A percentile compares a stretch with the other conserved stretches of the same genome.
Evolutionary conservation across 2,329 filamentous ascomycete species (phyloP).

Genomic region (Trichoderma aggressivum): DNA sequence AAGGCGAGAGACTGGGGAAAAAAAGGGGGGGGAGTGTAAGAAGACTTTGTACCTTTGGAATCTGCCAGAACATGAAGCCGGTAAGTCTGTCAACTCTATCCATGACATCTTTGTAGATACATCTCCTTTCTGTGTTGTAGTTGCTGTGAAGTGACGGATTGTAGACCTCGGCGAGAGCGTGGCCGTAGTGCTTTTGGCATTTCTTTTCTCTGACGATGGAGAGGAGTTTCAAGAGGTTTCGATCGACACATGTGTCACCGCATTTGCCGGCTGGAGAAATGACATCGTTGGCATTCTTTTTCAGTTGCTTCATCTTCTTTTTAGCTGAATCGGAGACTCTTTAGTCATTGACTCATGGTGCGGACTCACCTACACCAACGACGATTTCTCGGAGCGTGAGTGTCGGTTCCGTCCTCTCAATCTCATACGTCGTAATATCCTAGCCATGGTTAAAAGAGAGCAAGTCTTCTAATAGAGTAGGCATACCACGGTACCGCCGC

Average conservation of each 20-base stretch:
- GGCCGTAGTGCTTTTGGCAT: not conserved
- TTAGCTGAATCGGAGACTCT: not conserved
- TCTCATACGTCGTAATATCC: not conserved
- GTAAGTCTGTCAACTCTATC: not conserved
- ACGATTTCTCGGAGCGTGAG: not conserved
- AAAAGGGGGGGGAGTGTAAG: not conserved
- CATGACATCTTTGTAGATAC: not conserved
- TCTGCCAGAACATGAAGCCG: not conserved
- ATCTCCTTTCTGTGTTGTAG: not conserved
- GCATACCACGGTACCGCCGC: not conserved
- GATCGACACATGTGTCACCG: not conserved
- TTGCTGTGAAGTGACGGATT: not conserved
- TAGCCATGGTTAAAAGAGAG: not conserved
- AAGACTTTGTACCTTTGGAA: not conserved
- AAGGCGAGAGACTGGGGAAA: not conserved
- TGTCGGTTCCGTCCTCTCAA: not conserved
- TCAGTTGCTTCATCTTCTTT: not conserved
- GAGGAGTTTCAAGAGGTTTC: not conserved
- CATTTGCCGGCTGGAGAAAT: not conserved
- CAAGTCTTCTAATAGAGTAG: not conserved
- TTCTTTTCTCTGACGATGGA: not conserved
- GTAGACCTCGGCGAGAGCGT: not conserved
- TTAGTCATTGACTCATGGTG: not conserved
- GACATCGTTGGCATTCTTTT: not conserved
- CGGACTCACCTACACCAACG: not conserved